A percentile compares a stretch with the other conserved stretches of the same genome.
Conservation (phyloP, 768 basidiomycete species). For the Leccinellum luteum region DNA sequence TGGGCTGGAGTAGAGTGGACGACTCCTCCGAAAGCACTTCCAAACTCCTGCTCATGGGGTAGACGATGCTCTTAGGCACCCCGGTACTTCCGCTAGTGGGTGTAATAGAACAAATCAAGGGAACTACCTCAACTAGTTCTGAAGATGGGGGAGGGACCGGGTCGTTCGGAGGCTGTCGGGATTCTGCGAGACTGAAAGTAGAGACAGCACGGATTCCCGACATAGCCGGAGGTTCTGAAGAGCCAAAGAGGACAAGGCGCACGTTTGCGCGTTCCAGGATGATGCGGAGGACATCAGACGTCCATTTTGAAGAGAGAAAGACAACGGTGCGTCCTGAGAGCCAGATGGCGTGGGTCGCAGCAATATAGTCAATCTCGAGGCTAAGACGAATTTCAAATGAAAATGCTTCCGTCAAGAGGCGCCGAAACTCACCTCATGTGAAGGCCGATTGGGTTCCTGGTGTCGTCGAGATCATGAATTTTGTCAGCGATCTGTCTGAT, state of each 20-base stretch:
- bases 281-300: slow-evolving; percentile 23
- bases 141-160: slow-evolving; percentile 13
- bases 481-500: slow-evolving; percentile 25
- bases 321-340: slow-evolving; percentile 24
- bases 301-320: slow-evolving; percentile 32
- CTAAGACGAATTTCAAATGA: slow-evolving; percentile 3
- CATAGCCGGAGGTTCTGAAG: slow-evolving; percentile 9
- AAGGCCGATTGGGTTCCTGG: slow-evolving; percentile 24
- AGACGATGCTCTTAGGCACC: slow-evolving; percentile 31
- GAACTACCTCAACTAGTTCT: slow-evolving; percentile 20
- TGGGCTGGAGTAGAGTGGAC: slow-evolving; percentile 25
- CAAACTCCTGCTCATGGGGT: slow-evolving; percentile 27
- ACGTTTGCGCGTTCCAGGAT: slow-evolving; percentile 24
- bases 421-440: slow-evolving; percentile 20
- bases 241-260: slow-evolving; percentile 23
- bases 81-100: slow-evolving; percentile 32
- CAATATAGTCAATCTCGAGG: slow-evolving; percentile 30
- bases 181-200: slow-evolving; percentile 16
- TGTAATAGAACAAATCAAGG: slow-evolving; percentile 27
- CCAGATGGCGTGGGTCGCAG: slow-evolving; percentile 32
- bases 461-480: slow-evolving; percentile 14
- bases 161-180: slow-evolving; percentile 6
- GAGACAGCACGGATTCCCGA: slow-evolving; percentile 16
- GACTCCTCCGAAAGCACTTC: slow-evolving; percentile 28
- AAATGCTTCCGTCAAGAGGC: neutral